Evolutionary conservation across 2,329 filamentous ascomycete genomes (phyloP), one percentile per base, ranked within the genome.

Genomic region (Colletotrichum navitas): DNA sequence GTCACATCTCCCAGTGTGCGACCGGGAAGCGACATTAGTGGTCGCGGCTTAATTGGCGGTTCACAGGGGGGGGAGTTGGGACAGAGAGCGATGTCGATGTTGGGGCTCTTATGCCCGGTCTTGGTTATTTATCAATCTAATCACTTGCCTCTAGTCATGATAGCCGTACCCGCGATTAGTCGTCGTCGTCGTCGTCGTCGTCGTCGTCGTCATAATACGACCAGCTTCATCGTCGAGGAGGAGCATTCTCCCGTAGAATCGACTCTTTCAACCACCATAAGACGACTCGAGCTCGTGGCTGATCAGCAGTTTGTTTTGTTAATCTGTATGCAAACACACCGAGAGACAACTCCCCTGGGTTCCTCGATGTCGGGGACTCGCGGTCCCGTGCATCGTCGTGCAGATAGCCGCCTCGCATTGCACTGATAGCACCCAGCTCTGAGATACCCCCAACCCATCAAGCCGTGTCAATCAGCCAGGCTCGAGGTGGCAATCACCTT

Each of bases 31-130:
- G 59, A 45, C 43, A 59, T 60, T 45, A 59, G 24, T 45, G 51
- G 68, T 63, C 64, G 59, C 68, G 60, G 45, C 64, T 71, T 68
- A n/a, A 71, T 71, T 71, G 54, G 24, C 29, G 41, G 64, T 54
- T 68, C 52, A 14, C 2, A 43, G 21, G 41, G 39, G 64, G 52
- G 39, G 51, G 64, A 51, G 39, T 39, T 10, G 58, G 64, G 64
- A 63, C 52, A 64, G 68, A 63, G 29, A 47, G 26, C 41, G 26
- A 24, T 67, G 16, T 47, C 16, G 11, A 36, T 3, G 32, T 54
- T 51, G 3, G 34, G 43, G n/a, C 26, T 68, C 47, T n/a, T 47
- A n/a, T n/a, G 41, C 47, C 34, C 32, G 11, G 32, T 14, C 41
- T 24, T 16, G 21, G 7, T 14, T 4, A 8, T 36, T 39, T 51